Evolutionary conservation across 2,329 filamentous ascomycete species (phyloP).

Genomic region (Aspergillus felis): DNA sequence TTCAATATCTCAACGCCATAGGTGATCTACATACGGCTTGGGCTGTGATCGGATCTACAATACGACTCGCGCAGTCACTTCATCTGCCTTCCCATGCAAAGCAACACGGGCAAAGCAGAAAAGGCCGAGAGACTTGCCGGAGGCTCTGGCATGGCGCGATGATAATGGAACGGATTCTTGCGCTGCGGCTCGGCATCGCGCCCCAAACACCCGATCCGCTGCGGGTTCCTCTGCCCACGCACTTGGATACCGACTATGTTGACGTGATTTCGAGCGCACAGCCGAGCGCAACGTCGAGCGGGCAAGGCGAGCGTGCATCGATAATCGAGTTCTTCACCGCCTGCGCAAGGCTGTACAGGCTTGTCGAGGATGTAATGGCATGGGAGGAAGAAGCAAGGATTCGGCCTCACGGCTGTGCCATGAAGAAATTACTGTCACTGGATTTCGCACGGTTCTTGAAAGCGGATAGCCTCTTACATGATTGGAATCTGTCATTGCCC

Average conservation of each 20-base stretch:
- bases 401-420: conserved; percentile 9
- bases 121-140: conserved; percentile 17
- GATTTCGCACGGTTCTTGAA: conserved; percentile 15
- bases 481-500: conserved; percentile 21
- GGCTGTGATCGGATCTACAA: conserved; percentile 18
- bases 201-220: conserved; percentile 15
- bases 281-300: conserved; percentile 3
- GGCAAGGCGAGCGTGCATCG: conserved; percentile 16
- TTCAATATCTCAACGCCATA: conserved; percentile 21
- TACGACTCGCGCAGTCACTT: conserved; percentile 18
- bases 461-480: conserved; percentile 16
- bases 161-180: conserved; percentile 21
- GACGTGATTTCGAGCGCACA: conserved; percentile 15
- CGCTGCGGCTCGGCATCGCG: conserved; percentile 17
- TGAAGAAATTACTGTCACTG: conserved; percentile 19
- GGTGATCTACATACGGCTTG: conserved; percentile 18
- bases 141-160: conserved; percentile 25
- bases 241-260: conserved; percentile 23
- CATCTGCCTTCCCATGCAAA: conserved; percentile 15
- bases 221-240: conserved; percentile 18
- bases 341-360: conserved; percentile 18
- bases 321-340: conserved; percentile 22
- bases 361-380: conserved; percentile 17
- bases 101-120: conserved; percentile 10
- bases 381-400: conserved; percentile 19